phyloP scores from a whole-genome alignment of 352 stramenopile genomes.

The Thalassiosira mediterranea region DNA sequence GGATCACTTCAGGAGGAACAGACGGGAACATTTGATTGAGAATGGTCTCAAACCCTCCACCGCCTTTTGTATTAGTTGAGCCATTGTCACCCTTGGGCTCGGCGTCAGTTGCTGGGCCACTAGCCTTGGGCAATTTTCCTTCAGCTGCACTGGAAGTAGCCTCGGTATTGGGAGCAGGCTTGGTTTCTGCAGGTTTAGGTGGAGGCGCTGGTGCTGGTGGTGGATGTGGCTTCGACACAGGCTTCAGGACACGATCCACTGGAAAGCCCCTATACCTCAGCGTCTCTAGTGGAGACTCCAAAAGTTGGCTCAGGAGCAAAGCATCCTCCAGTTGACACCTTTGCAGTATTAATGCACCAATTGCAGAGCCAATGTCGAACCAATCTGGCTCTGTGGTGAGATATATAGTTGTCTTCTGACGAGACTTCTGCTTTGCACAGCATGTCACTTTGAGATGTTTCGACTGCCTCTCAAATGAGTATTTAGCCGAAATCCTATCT shows the following conservation, averaged over 20 bases:
- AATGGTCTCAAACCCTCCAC: conserved; percentile 56
- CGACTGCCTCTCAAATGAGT: conserved; percentile 60
- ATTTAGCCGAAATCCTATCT: conserved; percentile 64
- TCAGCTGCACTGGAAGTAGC: no score
- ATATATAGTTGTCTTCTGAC: conserved; percentile 54
- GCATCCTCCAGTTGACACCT: conserved; percentile 77
- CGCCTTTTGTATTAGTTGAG: conserved; percentile 3
- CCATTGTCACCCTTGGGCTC: conserved; percentile 3
- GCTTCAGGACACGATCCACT: conserved; percentile 73
- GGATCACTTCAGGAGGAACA: conserved; percentile 51
- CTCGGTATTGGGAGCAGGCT: no score
- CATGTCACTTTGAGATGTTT: conserved; percentile 66
- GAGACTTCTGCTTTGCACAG: conserved; percentile 43
- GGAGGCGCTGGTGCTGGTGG: no score
- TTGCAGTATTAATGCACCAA: conserved; percentile 74
- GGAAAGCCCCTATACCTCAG: conserved; percentile 71
- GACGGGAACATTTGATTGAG: conserved; percentile 75
- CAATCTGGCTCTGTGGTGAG: conserved; percentile 69
- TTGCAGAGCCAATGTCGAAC: conserved; percentile 77
- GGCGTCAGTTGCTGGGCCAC: conserved; percentile 1
- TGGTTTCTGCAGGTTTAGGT: no score
- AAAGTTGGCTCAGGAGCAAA: conserved; percentile 71
- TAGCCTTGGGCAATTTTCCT: no score
- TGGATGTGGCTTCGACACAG: no score
- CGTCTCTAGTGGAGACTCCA: conserved; percentile 73